Percentiles rank a stretch among this genome's conserved stretches.
These are phyloP conservation scores for Fonsecaea erecta DNA, from an alignment of 2,329 filamentous ascomycete species.

Conservation along the genomic window DNA sequence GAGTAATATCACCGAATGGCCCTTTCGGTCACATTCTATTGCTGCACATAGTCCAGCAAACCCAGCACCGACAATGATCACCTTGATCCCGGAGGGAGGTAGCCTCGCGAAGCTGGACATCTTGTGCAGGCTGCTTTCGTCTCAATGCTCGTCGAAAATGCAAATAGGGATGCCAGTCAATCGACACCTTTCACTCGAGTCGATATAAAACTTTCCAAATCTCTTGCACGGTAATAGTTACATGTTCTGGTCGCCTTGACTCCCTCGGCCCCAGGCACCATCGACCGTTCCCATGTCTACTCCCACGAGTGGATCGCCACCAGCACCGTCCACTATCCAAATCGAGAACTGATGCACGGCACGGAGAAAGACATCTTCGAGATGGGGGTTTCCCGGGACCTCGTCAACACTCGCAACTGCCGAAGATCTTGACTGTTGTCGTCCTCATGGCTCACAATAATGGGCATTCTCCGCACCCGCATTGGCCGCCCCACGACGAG, in stretches of 20 bases:
- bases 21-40: conserved; percentile 40
- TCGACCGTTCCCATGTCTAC: background rate
- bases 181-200: background rate
- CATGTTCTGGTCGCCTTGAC: background rate
- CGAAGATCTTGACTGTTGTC: conserved; percentile 14
- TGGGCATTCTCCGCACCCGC: conserved; percentile 27
- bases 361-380: background rate
- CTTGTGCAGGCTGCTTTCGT: background rate
- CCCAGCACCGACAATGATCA: conserved; percentile 57
- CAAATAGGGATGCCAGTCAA: background rate
- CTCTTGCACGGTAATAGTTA: background rate
- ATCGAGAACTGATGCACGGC: conserved; percentile 8
- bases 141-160: background rate
- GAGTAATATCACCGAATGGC: conserved; percentile 41
- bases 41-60: conserved; percentile 45
- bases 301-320: conserved; percentile 2
- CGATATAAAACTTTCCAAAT: background rate
- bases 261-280: background rate
- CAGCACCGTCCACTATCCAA: conserved; percentile 11
- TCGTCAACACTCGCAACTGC: conserved; percentile 24
- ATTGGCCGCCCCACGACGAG: conserved; percentile 18
- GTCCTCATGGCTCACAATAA: background rate
- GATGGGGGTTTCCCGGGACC: conserved; percentile 22
- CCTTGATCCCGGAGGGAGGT: conserved; percentile 50
- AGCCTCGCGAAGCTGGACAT: conserved; percentile 31